phyloP scores from a whole-genome alignment of 441 rosid species.

The Populus hybrid region DNA sequence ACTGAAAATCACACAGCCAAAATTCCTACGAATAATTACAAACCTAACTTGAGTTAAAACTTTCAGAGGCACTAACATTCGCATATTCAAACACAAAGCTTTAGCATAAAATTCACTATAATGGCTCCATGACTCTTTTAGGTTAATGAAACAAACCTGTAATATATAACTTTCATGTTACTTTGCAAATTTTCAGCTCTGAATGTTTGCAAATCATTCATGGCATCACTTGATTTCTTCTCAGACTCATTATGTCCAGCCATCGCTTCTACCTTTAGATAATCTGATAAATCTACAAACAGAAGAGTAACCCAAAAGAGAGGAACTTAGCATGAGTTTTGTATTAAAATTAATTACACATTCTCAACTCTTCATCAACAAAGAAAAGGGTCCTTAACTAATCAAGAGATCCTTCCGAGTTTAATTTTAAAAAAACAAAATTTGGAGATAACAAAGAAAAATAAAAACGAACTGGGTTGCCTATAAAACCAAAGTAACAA shows the following conservation, averaged over 20 bases:
- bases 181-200: constrained; percentile 79
- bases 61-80: background rate
- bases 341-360: background rate
- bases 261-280: constrained; percentile 33
- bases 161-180: constrained; percentile 84
- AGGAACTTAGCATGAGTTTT: background rate
- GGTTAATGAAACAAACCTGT: constrained; percentile 56
- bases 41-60: background rate
- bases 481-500: background rate
- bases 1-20: constrained; percentile 12
- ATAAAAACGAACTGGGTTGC: background rate
- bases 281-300: constrained; percentile 6
- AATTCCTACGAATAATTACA: background rate
- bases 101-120: background rate
- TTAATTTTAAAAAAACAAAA: background rate
- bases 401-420: background rate
- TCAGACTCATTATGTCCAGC: constrained; percentile 51
- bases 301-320: constrained; percentile 6
- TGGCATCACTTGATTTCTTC: constrained; percentile 56
- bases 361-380: background rate
- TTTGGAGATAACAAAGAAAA: background rate
- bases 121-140: background rate
- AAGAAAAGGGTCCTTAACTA: background rate
- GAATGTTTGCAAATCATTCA: constrained; percentile 60
- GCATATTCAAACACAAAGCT: background rate